A percentile compares a stretch with the other conserved stretches of the same genome.
Conservation (phyloP, 2,329 filamentous ascomycete species). For the Paecilomyces sp. region DNA sequence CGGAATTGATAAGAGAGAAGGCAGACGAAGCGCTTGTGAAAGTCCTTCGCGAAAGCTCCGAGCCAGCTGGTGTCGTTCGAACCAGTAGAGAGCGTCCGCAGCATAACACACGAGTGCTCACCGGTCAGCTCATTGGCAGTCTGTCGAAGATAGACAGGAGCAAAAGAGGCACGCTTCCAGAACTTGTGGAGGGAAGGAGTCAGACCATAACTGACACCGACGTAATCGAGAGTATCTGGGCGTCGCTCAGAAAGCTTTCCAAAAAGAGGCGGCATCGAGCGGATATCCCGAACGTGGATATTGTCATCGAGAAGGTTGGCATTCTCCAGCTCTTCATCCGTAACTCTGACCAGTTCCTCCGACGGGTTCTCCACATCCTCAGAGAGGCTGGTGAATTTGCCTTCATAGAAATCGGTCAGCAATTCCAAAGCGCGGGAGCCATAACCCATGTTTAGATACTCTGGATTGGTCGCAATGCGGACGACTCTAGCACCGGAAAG, state of each 20-base stretch:
- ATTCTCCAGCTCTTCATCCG: conserved; percentile 71
- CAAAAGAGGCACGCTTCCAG: conserved; percentile 84
- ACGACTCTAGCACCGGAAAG: conserved; percentile 89
- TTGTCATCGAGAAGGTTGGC: conserved; percentile 76
- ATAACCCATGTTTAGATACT: conserved; percentile 89
- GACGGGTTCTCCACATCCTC: conserved; percentile 54
- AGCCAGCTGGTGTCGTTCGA: conserved; percentile 73
- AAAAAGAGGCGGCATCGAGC: conserved; percentile 88
- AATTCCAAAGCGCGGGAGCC: conserved; percentile 82
- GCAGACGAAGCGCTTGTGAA: conserved; percentile 86
- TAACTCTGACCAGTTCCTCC: conserved; percentile 67
- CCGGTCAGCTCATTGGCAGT: conserved; percentile 94
- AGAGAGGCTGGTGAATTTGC: conserved; percentile 77
- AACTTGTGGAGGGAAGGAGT: conserved; percentile 86
- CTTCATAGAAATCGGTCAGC: conserved; percentile 87
- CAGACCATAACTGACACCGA: conserved; percentile 92
- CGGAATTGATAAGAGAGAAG: conserved; percentile 91
- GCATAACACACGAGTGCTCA: conserved; percentile 97
- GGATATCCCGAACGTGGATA: conserved; percentile 82
- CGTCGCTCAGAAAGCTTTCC: conserved; percentile 77
- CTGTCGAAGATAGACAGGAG: conserved; percentile 87
- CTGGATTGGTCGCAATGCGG: conserved; percentile 91
- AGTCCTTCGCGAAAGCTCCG: conserved; percentile 83
- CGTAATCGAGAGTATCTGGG: conserved; percentile 75
- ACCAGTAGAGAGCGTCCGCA: conserved; percentile 61